phyloP scores from a whole-genome alignment of 2,329 filamentous ascomycete species.

The Hymenoscyphus scutula region DNA sequence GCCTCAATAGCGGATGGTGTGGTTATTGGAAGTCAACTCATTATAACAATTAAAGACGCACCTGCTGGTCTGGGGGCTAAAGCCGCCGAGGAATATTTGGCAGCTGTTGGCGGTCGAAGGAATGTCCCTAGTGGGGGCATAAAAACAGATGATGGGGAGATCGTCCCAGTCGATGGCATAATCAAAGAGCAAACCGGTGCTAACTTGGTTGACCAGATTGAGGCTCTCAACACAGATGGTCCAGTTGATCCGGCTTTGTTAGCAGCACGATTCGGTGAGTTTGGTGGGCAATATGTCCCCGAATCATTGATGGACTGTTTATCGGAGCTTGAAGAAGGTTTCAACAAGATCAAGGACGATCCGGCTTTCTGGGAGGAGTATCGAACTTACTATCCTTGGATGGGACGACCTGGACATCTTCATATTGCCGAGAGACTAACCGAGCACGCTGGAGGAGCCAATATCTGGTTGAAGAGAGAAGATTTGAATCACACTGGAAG shows the following conservation, averaged over 20 bases:
- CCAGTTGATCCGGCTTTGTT: conserved; percentile 52
- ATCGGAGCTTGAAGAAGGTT: conserved; percentile 84
- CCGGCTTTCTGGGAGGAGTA: conserved; percentile 96
- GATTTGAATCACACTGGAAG: conserved; percentile 97
- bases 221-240: conserved; percentile 61
- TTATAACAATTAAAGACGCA: conserved; percentile 73
- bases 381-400: conserved; percentile 93
- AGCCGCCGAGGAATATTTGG: conserved; percentile 83
- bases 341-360: conserved; percentile 83
- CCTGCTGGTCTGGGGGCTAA: conserved; percentile 63
- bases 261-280: conserved; percentile 88
- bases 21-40: conserved; percentile 93
- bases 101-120: conserved; percentile 62
- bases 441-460: conserved; percentile 84
- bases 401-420: conserved; percentile 89
- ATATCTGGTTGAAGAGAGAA: conserved; percentile 97
- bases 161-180: conserved; percentile 65
- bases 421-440: conserved; percentile 88
- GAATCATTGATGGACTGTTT: conserved; percentile 98
- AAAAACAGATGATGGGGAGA: conserved; percentile 60
- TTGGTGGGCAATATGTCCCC: conserved; percentile 95
- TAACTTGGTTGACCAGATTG: conserved; percentile 56
- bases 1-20: conserved; percentile 86
- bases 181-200: conserved; percentile 45
- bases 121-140: conserved; percentile 36